Evolutionary conservation across 2,329 filamentous ascomycete species (phyloP).

Genomic region (Hyphodiscus sp.): DNA sequence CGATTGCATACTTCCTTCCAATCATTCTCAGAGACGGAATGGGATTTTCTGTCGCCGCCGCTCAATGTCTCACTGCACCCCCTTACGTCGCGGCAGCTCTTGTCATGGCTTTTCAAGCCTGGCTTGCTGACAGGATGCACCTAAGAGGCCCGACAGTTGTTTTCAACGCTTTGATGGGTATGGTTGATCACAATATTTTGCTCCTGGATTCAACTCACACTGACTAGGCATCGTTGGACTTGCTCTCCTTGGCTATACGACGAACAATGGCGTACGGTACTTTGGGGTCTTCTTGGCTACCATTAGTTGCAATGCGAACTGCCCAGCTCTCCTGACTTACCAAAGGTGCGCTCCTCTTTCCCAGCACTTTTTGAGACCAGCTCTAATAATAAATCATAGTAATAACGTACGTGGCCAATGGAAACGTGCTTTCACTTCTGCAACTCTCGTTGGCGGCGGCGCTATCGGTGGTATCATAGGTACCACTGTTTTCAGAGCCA

Average conservation of each 20-base stretch:
- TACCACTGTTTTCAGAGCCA: slow-evolving; percentile 60
- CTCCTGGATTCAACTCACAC: slow-evolving; percentile 37
- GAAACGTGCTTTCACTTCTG: slow-evolving; percentile 76
- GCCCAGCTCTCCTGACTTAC: slow-evolving; percentile 69
- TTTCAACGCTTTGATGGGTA: slow-evolving; percentile 6
- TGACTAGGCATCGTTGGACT: slow-evolving; percentile 25
- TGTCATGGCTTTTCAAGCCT: slow-evolving; percentile 39
- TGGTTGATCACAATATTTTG: slow-evolving; percentile 16
- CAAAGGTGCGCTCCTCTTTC: slow-evolving; percentile 44
- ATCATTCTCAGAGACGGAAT: slow-evolving; percentile 56
- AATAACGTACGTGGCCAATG: slow-evolving; percentile 77
- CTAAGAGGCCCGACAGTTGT: slow-evolving; percentile 20
- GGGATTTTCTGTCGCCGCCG: slow-evolving; percentile 43
- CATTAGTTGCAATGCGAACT: slow-evolving; percentile 58
- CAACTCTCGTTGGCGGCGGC: slow-evolving; percentile 68
- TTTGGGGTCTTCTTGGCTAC: slow-evolving; percentile 47
- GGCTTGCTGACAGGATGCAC: slow-evolving; percentile 48
- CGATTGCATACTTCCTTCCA: slow-evolving; percentile 72
- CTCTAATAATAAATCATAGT: too few species aligned
- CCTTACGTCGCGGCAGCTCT: slow-evolving; percentile 42
- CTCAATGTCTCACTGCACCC: slow-evolving; percentile 50
- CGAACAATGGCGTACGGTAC: slow-evolving; percentile 44
- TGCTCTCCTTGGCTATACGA: slow-evolving; percentile 40
- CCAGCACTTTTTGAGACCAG: too few species aligned
- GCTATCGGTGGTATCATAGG: slow-evolving; percentile 75